Percentiles rank a stretch among this genome's conserved stretches.
phyloP scores from a whole-genome alignment of 2,329 filamentous ascomycete species.

The Chaetothyriales sp. region DNA sequence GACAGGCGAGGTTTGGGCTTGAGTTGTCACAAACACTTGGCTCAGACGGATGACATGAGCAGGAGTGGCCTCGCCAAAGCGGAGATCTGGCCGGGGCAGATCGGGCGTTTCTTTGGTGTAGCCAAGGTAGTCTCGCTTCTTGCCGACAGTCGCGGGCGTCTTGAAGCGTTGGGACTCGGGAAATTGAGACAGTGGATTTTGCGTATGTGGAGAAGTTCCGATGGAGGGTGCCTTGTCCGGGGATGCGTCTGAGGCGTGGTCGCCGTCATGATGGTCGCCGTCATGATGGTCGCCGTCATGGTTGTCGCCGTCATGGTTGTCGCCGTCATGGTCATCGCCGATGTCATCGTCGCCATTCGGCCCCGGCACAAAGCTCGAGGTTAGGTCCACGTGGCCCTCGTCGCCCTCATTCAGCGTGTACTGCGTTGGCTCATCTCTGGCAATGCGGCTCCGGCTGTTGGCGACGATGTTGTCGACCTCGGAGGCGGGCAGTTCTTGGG shows the following conservation, averaged over 20 bases:
- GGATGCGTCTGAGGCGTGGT: background rate
- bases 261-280: background rate
- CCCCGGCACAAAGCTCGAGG: constrained; percentile 24
- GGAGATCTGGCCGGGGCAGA: constrained; percentile 28
- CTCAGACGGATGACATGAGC: constrained; percentile 31
- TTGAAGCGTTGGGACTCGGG: constrained; percentile 34
- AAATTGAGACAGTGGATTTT: constrained; percentile 28
- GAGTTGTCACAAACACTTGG: constrained; percentile 36
- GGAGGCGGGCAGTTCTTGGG: constrained; percentile 28
- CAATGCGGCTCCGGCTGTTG: constrained; percentile 4
- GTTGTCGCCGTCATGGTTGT: background rate
- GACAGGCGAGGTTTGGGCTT: constrained; percentile 34
- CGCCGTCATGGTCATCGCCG: background rate
- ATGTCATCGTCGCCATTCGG: background rate
- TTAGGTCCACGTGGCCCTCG: constrained; percentile 30
- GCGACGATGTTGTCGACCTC: constrained; percentile 1
- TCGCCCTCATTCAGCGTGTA: constrained; percentile 29
- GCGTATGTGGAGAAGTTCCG: constrained; percentile 17
- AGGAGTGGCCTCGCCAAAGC: constrained; percentile 22
- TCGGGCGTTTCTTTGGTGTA: constrained; percentile 26
- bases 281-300: background rate
- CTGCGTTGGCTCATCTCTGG: constrained; percentile 23
- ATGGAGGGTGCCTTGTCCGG: background rate
- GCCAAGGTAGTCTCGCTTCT: constrained; percentile 23
- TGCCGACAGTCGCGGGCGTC: constrained; percentile 28